A percentile compares a stretch with the other conserved stretches of the same genome.
Evolutionary conservation across 2,329 filamentous ascomycete species (phyloP).

Genomic region (Botrytis fragariae): DNA sequence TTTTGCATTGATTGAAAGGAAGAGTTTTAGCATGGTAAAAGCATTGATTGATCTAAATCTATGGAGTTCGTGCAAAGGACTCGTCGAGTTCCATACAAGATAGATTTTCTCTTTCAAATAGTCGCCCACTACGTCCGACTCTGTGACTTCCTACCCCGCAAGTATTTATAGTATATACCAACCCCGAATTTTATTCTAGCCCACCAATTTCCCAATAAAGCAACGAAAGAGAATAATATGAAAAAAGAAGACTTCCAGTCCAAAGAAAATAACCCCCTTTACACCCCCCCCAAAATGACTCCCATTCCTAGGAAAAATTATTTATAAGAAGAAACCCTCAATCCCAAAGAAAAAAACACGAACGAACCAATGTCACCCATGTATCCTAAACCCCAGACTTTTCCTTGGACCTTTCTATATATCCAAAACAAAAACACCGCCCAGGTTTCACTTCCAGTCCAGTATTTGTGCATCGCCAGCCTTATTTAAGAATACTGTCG

Average conservation of each 20-base stretch:
- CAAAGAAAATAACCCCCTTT: neutral
- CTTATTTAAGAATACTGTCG: rapidly evolving
- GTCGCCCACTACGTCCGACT: neutral
- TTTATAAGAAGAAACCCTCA: neutral
- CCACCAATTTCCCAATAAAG: neutral
- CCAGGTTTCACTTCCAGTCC: neutral
- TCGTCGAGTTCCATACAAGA: neutral
- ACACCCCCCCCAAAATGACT: neutral
- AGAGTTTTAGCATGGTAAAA: neutral
- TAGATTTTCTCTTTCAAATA: neutral
- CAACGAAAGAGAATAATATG: neutral
- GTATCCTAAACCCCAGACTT: neutral
- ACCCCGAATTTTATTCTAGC: neutral
- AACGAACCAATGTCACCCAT: neutral
- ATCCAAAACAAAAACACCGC: neutral
- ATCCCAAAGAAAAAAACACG: neutral
- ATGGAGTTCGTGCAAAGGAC: neutral
- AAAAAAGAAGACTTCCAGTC: neutral
- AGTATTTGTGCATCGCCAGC: neutral
- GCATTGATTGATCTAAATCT: neutral
- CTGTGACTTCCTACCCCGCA: neutral
- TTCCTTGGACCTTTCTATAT: neutral
- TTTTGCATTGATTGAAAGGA: neutral
- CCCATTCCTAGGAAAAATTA: neutral
- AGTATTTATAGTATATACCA: neutral